These are phyloP conservation scores for Cordia subcordata DNA, from an alignment of 257 asterid genomes.

Conservation along the genomic window DNA sequence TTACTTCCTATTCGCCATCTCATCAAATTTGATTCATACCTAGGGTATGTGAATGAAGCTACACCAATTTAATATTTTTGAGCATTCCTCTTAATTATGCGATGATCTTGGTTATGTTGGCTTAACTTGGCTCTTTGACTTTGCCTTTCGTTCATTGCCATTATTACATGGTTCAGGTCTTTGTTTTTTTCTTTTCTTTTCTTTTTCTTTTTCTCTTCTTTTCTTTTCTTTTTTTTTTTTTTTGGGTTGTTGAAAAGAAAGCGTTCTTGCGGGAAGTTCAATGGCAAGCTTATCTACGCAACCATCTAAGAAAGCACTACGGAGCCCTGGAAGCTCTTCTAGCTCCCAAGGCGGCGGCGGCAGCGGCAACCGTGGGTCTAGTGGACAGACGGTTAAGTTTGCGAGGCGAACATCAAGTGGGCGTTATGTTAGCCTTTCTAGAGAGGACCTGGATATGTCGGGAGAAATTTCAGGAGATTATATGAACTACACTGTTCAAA, in stretches of 20 bases:
- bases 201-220: not conserved
- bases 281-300: constrained; percentile 51
- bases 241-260: no score
- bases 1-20: not conserved
- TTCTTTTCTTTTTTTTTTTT: no score
- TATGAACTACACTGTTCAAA: constrained; percentile 75
- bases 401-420: constrained; percentile 84
- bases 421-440: constrained; percentile 61
- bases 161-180: no score
- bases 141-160: no score
- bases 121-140: no score
- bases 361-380: constrained; percentile 17
- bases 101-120: no score
- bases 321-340: constrained; percentile 27
- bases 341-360: constrained; percentile 20
- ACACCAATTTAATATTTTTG: not conserved
- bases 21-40: not conserved
- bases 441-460: constrained; percentile 77
- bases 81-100: no score
- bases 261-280: not conserved
- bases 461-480: constrained; percentile 57
- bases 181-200: no score
- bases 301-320: constrained; percentile 49
- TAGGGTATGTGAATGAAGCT: not conserved
- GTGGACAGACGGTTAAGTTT: constrained; percentile 67